These are phyloP conservation scores for Acrodontium crateriforme DNA, from an alignment of 2,329 filamentous ascomycete genomes.

Conservation along the genomic window DNA sequence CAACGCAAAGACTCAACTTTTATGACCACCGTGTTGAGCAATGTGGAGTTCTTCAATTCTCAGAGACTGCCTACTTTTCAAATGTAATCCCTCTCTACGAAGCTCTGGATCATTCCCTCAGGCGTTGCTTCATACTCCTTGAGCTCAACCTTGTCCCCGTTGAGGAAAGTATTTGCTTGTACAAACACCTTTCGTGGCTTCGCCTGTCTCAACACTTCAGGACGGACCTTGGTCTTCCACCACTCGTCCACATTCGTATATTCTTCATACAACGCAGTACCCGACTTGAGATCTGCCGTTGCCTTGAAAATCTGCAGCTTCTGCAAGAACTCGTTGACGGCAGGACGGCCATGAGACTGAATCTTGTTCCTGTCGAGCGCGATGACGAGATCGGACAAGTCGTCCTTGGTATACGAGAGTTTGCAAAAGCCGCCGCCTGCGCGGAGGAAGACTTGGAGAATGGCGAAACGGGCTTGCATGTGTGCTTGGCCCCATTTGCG, in stretches of 20 bases:
- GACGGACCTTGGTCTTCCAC: constrained; percentile 68
- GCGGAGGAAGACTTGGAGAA: constrained; percentile 70
- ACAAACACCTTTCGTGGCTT: constrained; percentile 85
- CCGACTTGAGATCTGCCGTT: constrained; percentile 67
- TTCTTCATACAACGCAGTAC: constrained; percentile 65
- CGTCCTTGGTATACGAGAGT: constrained; percentile 56
- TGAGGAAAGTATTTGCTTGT: constrained; percentile 72
- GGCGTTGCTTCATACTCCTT: constrained; percentile 76
- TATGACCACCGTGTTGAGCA: too few relatives aligned
- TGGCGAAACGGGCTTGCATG: constrained; percentile 81
- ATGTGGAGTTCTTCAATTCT: too few relatives aligned
- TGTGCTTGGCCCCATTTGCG: constrained; percentile 71
- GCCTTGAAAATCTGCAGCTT: constrained; percentile 88
- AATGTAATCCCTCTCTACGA: constrained; percentile 24
- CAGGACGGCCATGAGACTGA: constrained; percentile 63
- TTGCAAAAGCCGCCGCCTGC: constrained; percentile 80
- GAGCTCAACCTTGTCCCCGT: constrained; percentile 53
- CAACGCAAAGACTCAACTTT: too few relatives aligned
- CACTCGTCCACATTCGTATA: constrained; percentile 78
- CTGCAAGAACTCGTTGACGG: constrained; percentile 76
- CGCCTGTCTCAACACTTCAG: constrained; percentile 61
- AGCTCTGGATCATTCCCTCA: constrained; percentile 74
- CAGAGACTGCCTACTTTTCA: constrained; percentile 7
- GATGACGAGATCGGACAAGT: constrained; percentile 66
- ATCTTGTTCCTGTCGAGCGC: constrained; percentile 78